Base-by-base conservation (phyloP, 345 rosid species). In the Lepidium africanum region DNA sequence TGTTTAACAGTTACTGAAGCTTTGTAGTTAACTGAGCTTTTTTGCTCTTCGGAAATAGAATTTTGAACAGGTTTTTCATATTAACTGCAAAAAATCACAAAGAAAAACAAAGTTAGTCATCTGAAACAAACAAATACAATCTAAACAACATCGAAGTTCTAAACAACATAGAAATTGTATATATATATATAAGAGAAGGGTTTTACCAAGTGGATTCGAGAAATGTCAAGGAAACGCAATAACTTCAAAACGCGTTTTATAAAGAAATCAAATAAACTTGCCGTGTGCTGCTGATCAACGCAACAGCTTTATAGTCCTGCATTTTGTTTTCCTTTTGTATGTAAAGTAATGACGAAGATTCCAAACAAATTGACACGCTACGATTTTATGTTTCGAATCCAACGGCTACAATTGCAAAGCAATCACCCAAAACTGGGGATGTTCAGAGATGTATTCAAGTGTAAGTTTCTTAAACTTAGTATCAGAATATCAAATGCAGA, bases 21-120 rank as follows among this genome's bases (percentile, higher is more conserved):
- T 52, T 70, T 9, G 85, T 80, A 23, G 91, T 69, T 32, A 55
- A 35, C 13, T 25, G 9, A 68, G 85, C 59, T 25, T 79, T 80
- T 14, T 89, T 86, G 48, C 81, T 80, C 77, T 84, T 94, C 1
- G 85, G 77, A 6, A 86, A 85, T 39, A 86, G 63, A 78, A 55
- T 77, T 65, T 86, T 85, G 69, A 94, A 94, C 66, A 86, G 89
- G 74, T 89, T 91, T 54, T 83, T 86, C 98, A 90, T 90, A 25
- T 70, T 70, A 50, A 27, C 78, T 70, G 79, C 10, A 39, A 74
- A 52, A 39, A 40, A 9, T 50, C 9, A 59, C 4, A 42, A 36
- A 65, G 3, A 13, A 53, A 23, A 67, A 23, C 21, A 47, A 49
- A 30, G 64, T 53, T 37, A 67, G 36, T 9, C 12, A 54, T 63